Percentiles rank a stretch among this genome's conserved stretches.
These are phyloP conservation scores for Diplocarpon mali DNA, from an alignment of 2,329 filamentous ascomycete genomes.

Conservation along the genomic window DNA sequence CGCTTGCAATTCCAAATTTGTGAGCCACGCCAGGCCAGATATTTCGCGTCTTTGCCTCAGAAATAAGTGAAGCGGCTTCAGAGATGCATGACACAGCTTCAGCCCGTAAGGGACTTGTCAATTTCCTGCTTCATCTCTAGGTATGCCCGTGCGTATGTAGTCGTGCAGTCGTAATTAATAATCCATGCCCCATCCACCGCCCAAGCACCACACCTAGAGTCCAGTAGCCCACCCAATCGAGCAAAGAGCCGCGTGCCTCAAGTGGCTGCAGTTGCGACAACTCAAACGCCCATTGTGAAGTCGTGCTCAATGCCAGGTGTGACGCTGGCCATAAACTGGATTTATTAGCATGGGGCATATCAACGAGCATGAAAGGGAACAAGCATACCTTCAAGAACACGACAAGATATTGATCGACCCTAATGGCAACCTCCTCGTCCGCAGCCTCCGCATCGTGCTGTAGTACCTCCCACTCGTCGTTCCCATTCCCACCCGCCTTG, in stretches of 20 bases:
- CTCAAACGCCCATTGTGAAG: constrained; percentile 85
- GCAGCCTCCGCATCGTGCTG: constrained; percentile 44
- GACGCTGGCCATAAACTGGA: constrained; percentile 73
- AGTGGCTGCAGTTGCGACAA: neutral
- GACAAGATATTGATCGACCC: constrained; percentile 81
- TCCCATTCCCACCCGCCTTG: constrained; percentile 38
- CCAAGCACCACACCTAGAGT: neutral
- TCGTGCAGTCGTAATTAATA: neutral
- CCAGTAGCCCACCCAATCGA: neutral
- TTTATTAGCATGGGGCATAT: constrained; percentile 18
- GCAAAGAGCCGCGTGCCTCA: neutral
- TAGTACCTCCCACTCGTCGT: constrained; percentile 57
- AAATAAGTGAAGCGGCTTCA: no score
- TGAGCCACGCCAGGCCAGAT: no score
- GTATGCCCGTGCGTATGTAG: no score
- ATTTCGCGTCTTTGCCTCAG: no score
- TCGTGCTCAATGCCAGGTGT: constrained; percentile 97
- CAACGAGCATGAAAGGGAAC: constrained; percentile 4
- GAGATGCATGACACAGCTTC: no score
- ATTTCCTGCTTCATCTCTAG: neutral
- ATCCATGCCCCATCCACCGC: neutral
- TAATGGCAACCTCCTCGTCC: constrained; percentile 69
- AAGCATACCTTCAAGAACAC: constrained; percentile 67
- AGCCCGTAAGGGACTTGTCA: neutral
- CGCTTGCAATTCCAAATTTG: no score